Evolutionary conservation across 352 stramenopile species (phyloP).

Genomic region (Pythium apleroticum): DNA sequence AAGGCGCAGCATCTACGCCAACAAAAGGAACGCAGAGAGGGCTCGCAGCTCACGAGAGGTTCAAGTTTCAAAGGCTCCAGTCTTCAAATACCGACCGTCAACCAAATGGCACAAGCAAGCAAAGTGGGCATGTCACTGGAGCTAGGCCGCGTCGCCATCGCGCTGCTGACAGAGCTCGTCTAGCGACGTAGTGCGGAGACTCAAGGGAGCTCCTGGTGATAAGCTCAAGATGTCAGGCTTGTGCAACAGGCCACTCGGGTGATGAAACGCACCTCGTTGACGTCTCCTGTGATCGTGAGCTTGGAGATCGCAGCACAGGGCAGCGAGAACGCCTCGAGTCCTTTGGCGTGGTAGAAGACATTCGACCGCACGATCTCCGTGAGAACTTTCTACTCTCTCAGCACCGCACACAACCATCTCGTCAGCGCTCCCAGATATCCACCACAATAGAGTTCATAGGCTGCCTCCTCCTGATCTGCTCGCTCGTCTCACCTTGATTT

Average conservation of each 20-base stretch:
- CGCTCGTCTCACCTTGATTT: slow-evolving; percentile 62
- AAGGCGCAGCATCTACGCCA: background rate
- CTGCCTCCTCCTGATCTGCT: no score
- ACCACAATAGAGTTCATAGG: background rate
- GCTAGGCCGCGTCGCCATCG: slow-evolving; percentile 21
- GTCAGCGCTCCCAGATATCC: background rate
- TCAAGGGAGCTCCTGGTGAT: background rate
- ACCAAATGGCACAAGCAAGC: slow-evolving; percentile 32
- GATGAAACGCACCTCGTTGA: background rate
- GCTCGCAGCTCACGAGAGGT: background rate
- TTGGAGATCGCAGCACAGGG: slow-evolving; percentile 51
- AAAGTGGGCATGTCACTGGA: slow-evolving; percentile 31
- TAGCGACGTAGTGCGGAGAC: background rate
- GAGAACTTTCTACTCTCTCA: slow-evolving; percentile 56
- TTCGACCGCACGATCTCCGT: slow-evolving; percentile 71
- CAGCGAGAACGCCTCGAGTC: slow-evolving; percentile 61
- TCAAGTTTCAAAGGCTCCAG: slow-evolving; percentile 8
- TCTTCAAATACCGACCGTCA: slow-evolving; percentile 32
- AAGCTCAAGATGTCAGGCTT: background rate
- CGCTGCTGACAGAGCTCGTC: slow-evolving; percentile 25
- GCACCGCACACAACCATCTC: background rate
- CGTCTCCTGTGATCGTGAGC: slow-evolving; percentile 27
- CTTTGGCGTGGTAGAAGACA: slow-evolving; percentile 76
- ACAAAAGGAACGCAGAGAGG: background rate
- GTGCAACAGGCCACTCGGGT: background rate